These are phyloP conservation scores for Euphorbia tirucalli DNA, from an alignment of 345 rosid genomes.

Conservation along the genomic window DNA sequence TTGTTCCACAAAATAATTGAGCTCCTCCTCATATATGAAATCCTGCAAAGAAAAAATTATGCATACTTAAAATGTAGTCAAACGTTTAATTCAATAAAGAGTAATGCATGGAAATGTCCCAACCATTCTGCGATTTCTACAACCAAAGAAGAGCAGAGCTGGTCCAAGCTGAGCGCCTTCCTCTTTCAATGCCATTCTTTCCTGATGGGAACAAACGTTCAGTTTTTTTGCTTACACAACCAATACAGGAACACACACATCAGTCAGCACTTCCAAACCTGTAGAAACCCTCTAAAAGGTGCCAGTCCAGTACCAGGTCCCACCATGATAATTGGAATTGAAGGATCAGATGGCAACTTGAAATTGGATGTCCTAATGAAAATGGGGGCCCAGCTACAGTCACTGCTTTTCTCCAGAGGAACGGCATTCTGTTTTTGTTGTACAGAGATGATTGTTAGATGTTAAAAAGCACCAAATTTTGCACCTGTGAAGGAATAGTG, in stretches of 20 bases:
- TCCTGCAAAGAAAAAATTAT: slow-evolving; percentile 17
- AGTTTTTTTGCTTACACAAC: background rate
- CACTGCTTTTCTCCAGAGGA: slow-evolving; percentile 28
- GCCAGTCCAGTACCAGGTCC: slow-evolving; percentile 39
- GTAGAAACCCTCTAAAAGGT: slow-evolving; percentile 33
- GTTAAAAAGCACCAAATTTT: background rate
- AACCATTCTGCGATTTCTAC: slow-evolving; percentile 34
- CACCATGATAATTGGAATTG: slow-evolving; percentile 32
- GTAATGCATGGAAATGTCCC: background rate
- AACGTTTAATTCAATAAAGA: background rate
- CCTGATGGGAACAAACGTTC: slow-evolving; percentile 16
- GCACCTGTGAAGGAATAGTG: background rate
- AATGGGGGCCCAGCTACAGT: slow-evolving; percentile 33
- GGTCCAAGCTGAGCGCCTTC: slow-evolving; percentile 27
- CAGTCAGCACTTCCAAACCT: slow-evolving; percentile 16
- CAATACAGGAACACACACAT: background rate
- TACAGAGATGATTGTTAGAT: background rate
- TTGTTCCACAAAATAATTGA: slow-evolving; percentile 24
- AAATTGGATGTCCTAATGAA: slow-evolving; percentile 33
- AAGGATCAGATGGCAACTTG: slow-evolving; percentile 30
- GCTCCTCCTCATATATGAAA: slow-evolving; percentile 37
- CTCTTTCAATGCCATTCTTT: slow-evolving; percentile 30
- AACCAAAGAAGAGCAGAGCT: slow-evolving; percentile 31
- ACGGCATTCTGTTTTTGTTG: slow-evolving; percentile 18
- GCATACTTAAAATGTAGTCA: background rate